Evolutionary conservation across 345 rosid genomes (phyloP).

Genomic region (Stellera chamaejasme): DNA sequence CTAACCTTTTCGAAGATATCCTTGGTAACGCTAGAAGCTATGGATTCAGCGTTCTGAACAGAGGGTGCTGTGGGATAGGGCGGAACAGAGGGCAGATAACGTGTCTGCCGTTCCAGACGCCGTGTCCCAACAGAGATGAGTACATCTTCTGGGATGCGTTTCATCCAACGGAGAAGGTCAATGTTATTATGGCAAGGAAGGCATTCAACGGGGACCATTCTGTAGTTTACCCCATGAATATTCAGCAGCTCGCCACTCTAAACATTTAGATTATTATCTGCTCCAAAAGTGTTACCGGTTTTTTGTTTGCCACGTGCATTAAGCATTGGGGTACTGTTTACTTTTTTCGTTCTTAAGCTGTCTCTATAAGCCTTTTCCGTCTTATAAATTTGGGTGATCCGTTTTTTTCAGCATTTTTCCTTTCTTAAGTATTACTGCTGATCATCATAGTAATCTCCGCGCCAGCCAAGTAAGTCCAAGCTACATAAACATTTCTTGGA

Average conservation of each 20-base stretch:
- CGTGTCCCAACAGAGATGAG: conserved; percentile 58
- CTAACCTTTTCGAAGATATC: conserved; percentile 54
- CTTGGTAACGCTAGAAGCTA: conserved; percentile 35
- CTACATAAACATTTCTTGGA: no score
- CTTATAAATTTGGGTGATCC: no score
- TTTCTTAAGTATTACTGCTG: no score
- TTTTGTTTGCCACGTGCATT: no score
- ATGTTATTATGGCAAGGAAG: conserved; percentile 59
- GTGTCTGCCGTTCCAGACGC: conserved; percentile 88
- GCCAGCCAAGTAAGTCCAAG: no score
- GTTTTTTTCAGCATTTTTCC: no score
- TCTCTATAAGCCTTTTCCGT: no score
- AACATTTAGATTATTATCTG: conserved; percentile 3
- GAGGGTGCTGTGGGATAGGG: conserved; percentile 93
- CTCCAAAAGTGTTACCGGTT: no score
- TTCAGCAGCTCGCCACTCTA: conserved; percentile 57
- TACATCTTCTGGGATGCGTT: conserved; percentile 97
- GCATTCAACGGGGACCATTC: conserved; percentile 57
- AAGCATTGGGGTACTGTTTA: no score
- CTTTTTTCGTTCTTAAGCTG: no score
- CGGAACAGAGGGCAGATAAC: conserved; percentile 86
- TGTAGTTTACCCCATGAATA: conserved; percentile 68
- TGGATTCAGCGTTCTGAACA: conserved; percentile 63
- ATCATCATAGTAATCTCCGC: no score
- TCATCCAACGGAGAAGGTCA: conserved; percentile 88